Base-by-base conservation (phyloP, 306 rosid species). In the Pachyrhizus erosus region DNA sequence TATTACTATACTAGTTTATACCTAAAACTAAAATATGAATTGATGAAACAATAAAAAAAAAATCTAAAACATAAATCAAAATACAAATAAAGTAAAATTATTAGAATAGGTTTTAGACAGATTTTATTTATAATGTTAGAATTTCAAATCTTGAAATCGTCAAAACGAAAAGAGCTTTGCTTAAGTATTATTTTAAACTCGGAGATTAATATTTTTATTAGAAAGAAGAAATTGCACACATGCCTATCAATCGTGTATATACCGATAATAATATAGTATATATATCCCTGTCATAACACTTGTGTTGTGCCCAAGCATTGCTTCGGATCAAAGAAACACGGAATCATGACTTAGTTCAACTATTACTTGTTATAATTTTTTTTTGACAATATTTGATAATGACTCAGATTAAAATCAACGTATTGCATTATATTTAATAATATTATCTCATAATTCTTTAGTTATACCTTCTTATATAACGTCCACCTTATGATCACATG, bases 241-340 rank as follows among this genome's bases (percentile, higher is more conserved):
- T 5, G 52, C n/a, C 52, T 46, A 5, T 46, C 43, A 39, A 42
- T 42, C 5, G n/a, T 6, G 51, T 48, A 4, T 4, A 15, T 48
- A 48, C 15, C 18, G 15, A 37, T 7, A 6, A 37, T 37, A n/a
- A n/a, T n/a, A n/a, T n/a, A n/a, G n/a, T n/a, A 37, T 7, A 37
- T 37, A 37, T 37, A 37, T 4, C 42, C 42, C 8, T 37, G 20
- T 17, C 23, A 51, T n/a, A 51, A 51, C 23, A 23, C 27, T 18
- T 17, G 77, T 31, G 52, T 18, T 17, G 77, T 31, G 52, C 14
- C 21, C 2, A 20, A 20, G 8, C 8, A 27, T 77, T 26, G 48
- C 81, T 77, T 77, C 48, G 1, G 20, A 45, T 2, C 48, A 45
- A 77, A 62, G 81, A 62, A 62, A 77, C 81, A 3, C 20, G 13